Base-by-base conservation (phyloP, 1,139 yeast species). In the Candida tropicalis region DNA sequence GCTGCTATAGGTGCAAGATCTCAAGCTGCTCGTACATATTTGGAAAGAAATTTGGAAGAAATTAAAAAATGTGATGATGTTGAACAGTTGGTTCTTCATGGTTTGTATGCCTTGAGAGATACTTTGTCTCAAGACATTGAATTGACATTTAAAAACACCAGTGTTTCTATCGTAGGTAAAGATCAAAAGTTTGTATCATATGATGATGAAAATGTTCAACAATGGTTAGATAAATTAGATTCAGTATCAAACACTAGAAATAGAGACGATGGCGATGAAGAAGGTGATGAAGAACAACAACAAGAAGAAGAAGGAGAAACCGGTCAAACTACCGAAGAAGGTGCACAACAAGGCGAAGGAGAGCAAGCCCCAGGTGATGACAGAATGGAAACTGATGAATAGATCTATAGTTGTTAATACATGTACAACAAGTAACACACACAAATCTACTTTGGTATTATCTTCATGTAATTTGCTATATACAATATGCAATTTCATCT, bases 1-100 rank as follows among this genome's bases (percentile, higher is more conserved):
- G 86, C 97, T 9, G 96, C 99, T 35, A 90, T 93, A 60, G 99
- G 99, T 39, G 99, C 99, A 12, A 81, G 99, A 61, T 90, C 98
- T 2, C 99, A 93, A 69, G 98, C 98, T 38, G 97, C 97, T 12
- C 81, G 96, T 69, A 93, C 99, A 2, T 93, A 90, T 58, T 72
- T 95, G 61, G 99, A 93, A 66, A 82, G 97, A 62, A 84, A 84
- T 50, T 76, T 84, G 60, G 90, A 87, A 27, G 71, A 74, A 33
- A 87, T 88, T 56, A 73, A 82, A 29, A 69, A 70, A 42, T 70
- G 76, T 29, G 79, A 84, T 8, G 64, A 79, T 10, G 73, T 84
- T 42, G 95, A 89, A 55, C 82, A 86, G 55, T 79, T 93, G 58
- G 82, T 93, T 50, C 82, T 85, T 40, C 93, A 85, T 58, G 99